Evolutionary conservation across 192 early-diverging fungal genomes (phyloP), one percentile per base, ranked within the genome.

Genomic region (Coemansia sp.): DNA sequence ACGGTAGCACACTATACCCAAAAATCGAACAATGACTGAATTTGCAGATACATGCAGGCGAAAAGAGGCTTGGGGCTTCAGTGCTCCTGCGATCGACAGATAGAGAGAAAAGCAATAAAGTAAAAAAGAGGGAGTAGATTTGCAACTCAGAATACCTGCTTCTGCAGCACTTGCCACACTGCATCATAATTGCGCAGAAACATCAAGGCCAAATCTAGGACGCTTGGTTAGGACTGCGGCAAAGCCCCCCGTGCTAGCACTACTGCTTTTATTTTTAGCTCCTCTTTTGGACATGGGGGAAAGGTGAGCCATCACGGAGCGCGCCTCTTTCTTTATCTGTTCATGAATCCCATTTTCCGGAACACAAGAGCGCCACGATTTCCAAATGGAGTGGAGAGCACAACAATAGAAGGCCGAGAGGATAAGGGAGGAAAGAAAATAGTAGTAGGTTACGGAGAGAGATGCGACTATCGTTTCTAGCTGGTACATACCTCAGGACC

Each of bases 21-120:
- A 39, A 2, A 13, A 50, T 50, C 5, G 43, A 50, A 50, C 48
- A 50, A 50, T 50, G 48, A 5, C 23, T 9, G 48, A 50, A 50
- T 50, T 50, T 50, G 48, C 23, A 21, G 23, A 50, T 50, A 50
- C 48, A 50, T 50, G 48, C 48, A 50, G 48, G 48, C 13, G 48
- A 26, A 50, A 39, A 24, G 48, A 50, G 48, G 48, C 48, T 50
- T 50, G 26, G 48, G 48, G 45, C 39, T 42, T 18, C 16, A 42
- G 39, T 42, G 39, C 39, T 42, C 39, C 14, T 39, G 39, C 16
- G 39, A 42, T 42, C 39, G 39, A 13, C 39, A 42, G 39, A 42
- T 42, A 42, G 39, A 13, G 39, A 18, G n/a, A 20, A n/a, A 50
- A 26, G 13, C 23, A 26, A 50, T 50, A 50, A 23, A 50, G 48